A percentile compares a stretch with the other conserved stretches of the same genome.
phyloP scores from a whole-genome alignment of 2,329 filamentous ascomycete species.

The Alternaria gaisen region DNA sequence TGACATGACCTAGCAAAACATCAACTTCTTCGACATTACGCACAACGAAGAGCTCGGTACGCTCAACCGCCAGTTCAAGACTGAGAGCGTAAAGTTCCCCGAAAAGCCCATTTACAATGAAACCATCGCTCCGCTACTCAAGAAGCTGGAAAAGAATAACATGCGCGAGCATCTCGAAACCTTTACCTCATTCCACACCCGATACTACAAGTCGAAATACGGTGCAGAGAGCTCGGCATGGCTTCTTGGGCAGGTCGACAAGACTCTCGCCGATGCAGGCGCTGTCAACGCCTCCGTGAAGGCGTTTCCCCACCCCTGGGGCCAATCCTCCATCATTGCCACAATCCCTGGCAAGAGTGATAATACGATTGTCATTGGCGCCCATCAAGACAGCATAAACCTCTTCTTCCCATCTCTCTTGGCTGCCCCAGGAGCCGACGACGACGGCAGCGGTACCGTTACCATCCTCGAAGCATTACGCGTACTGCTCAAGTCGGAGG shows the following conservation, averaged over 20 bases:
- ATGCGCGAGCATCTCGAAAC: slow-evolving; percentile 82
- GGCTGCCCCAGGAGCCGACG: slow-evolving; percentile 90
- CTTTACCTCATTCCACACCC: slow-evolving; percentile 80
- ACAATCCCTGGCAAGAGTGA: slow-evolving; percentile 87
- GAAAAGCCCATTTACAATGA: slow-evolving; percentile 70
- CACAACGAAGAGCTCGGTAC: slow-evolving; percentile 71
- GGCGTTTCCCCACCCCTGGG: slow-evolving; percentile 84
- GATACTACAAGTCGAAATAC: slow-evolving; percentile 81
- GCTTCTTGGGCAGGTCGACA: slow-evolving; percentile 78
- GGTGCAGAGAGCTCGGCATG: slow-evolving; percentile 88
- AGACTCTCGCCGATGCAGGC: slow-evolving; percentile 75
- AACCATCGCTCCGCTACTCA: slow-evolving; percentile 72
- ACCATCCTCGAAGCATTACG: slow-evolving; percentile 93
- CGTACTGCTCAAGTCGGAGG: slow-evolving; percentile 76
- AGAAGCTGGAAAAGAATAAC: slow-evolving; percentile 75
- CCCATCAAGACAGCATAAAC: slow-evolving; percentile 86
- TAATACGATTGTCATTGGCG: slow-evolving; percentile 86
- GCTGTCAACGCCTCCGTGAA: slow-evolving; percentile 74
- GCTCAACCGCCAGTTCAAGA: slow-evolving; percentile 37
- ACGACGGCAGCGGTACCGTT: slow-evolving; percentile 91
- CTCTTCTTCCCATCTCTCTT: slow-evolving; percentile 85
- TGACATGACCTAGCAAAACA: slow-evolving; percentile 70
- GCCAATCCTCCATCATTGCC: slow-evolving; percentile 89
- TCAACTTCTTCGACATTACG: slow-evolving; percentile 95
- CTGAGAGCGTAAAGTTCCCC: slow-evolving; percentile 69